Conservation (phyloP, 441 rosid species). For the Gossypium lobatum region DNA sequence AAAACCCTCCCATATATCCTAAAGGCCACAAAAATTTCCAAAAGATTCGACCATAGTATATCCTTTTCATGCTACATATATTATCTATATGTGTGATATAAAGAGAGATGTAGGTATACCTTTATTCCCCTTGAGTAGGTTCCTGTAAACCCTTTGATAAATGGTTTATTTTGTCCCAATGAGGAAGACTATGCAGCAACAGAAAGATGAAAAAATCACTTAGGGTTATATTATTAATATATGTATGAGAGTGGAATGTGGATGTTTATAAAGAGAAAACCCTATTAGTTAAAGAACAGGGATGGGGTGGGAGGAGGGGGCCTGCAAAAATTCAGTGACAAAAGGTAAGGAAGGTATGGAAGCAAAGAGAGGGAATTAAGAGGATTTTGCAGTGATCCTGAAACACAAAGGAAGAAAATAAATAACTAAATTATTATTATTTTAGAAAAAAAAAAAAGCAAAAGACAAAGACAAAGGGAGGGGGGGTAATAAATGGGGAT, state of each 20-base stretch:
- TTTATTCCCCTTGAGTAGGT: constrained; percentile 15
- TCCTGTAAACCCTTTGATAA: constrained; percentile 17
- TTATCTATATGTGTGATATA: neutral
- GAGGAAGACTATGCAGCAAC: constrained; percentile 22
- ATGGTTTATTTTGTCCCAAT: constrained; percentile 21
- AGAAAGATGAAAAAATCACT: constrained; percentile 11
- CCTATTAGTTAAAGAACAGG: constrained; percentile 36
- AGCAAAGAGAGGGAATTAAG: constrained; percentile 36
- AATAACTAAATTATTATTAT: neutral
- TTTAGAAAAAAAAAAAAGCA: constrained; percentile 25
- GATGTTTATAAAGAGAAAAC: constrained; percentile 23
- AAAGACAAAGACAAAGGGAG: constrained; percentile 31
- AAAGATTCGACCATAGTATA: neutral
- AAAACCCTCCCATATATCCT: neutral
- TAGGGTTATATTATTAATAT: neutral
- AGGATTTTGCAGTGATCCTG: constrained; percentile 29
- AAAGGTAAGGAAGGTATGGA: constrained; percentile 22
- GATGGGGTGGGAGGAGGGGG: constrained; percentile 1
- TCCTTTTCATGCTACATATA: neutral
- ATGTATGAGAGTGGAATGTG: constrained; percentile 13
- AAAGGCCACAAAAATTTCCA: constrained; percentile 2
- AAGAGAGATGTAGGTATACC: neutral
- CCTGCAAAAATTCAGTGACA: constrained; percentile 40
- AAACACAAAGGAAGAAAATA: constrained; percentile 15
- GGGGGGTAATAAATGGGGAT: constrained; percentile 23